Evolutionary conservation across 2,329 filamentous ascomycete species (phyloP).

Genomic region (Colletotrichum musae): DNA sequence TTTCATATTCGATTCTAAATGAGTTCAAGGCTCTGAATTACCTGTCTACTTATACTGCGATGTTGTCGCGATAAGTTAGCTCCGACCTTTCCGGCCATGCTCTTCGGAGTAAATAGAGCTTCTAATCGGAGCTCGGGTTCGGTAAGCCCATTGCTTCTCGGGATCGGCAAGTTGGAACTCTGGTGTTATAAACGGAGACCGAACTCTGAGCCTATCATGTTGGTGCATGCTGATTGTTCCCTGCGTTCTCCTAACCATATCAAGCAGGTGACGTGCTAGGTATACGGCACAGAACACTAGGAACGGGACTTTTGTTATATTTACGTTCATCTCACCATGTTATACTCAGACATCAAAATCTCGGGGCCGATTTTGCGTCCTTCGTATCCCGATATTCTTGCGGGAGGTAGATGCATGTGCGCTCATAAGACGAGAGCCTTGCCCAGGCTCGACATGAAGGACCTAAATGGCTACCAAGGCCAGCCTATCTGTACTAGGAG

Average conservation of each 20-base stretch:
- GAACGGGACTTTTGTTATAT: neutral
- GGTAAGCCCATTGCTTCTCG: no score
- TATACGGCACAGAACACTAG: neutral
- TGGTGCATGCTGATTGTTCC: neutral
- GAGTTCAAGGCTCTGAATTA: no score
- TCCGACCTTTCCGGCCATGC: no score
- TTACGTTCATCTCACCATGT: no score
- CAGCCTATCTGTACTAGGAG: neutral
- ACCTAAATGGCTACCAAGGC: no score
- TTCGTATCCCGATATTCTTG: neutral
- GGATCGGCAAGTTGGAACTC: no score
- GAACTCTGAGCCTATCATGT: neutral
- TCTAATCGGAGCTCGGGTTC: no score
- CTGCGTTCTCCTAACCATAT: neutral
- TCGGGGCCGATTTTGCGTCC: neutral
- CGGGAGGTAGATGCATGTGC: neutral
- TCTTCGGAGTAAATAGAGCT: no score
- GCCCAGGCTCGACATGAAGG: neutral
- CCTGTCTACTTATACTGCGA: no score
- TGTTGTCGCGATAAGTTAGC: no score
- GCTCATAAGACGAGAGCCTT: neutral
- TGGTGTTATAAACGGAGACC: no score
- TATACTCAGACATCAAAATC: neutral
- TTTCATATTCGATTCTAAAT: neutral
- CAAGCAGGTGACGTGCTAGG: neutral